Evolutionary conservation across 441 rosid genomes (phyloP).

Genomic region (Arabidopsis hybrid): DNA sequence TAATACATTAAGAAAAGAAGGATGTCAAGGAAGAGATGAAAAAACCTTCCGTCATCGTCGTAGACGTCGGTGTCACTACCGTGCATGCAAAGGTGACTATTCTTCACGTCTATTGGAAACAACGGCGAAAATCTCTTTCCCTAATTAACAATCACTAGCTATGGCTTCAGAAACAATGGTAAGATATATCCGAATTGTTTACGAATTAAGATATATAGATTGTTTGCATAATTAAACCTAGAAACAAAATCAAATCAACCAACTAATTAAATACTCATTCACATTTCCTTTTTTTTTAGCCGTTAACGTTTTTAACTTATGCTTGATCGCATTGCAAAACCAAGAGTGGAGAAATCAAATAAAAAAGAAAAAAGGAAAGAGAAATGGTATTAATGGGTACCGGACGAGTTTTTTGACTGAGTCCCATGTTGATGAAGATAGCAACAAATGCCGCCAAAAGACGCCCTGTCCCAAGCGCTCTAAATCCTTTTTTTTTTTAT

Average conservation of each 20-base stretch:
- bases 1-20: not conserved
- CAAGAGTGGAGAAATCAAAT: not conserved
- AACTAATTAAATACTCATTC: not conserved
- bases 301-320: not conserved
- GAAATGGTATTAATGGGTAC: conserved; percentile 44
- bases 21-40: not conserved
- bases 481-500: conserved; percentile 55
- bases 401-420: conserved; percentile 82
- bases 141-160: conserved; percentile 43
- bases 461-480: conserved; percentile 70
- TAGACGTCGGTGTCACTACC: conserved; percentile 80
- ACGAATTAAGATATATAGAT: not conserved
- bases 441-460: conserved; percentile 48
- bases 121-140: conserved; percentile 60
- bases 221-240: not conserved
- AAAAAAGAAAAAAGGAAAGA: not conserved
- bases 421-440: conserved; percentile 59
- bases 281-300: not conserved
- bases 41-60: conserved; percentile 76
- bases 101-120: conserved; percentile 74
- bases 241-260: not conserved
- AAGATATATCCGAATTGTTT: not conserved
- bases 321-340: conserved; percentile 8
- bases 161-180: not conserved
- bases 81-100: conserved; percentile 61